A percentile compares a stretch with the other conserved stretches of the same genome.
These are phyloP conservation scores for Hydnum rufescens DNA, from an alignment of 768 basidiomycete species.

Conservation along the genomic window DNA sequence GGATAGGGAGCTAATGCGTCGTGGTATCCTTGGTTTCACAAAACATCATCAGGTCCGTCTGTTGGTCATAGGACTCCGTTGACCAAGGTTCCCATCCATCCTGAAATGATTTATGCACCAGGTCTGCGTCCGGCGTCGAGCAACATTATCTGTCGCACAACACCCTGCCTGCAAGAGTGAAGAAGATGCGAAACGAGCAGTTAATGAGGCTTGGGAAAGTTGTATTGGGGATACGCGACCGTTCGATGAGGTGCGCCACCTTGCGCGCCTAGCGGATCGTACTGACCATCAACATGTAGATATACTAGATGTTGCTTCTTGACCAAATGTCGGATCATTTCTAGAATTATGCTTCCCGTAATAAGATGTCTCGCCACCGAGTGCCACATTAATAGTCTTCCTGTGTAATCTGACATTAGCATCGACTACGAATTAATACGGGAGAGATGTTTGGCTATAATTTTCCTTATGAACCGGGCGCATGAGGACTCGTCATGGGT, in stretches of 20 bases:
- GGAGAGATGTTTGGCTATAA: too few species aligned
- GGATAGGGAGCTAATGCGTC: constrained; percentile 47
- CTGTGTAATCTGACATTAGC: too few species aligned
- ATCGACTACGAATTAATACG: too few species aligned
- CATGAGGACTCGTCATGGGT: too few species aligned
- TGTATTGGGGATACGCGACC: constrained; percentile 91
- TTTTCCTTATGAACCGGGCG: too few species aligned
- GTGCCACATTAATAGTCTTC: too few species aligned
- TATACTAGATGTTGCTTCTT: too few species aligned
- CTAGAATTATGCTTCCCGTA: too few species aligned
- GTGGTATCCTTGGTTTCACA: constrained; percentile 61
- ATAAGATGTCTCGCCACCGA: too few species aligned
- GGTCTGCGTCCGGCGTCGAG: constrained; percentile 81
- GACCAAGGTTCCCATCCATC: constrained; percentile 1
- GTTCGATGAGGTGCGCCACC: constrained; percentile 66
- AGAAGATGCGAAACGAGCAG: constrained; percentile 65
- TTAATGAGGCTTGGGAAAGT: constrained; percentile 94
- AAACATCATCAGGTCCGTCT: constrained; percentile 78
- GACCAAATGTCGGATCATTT: too few species aligned
- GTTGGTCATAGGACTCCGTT: constrained; percentile 7
- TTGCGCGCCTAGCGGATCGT: neutral
- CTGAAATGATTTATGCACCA: constrained; percentile 17
- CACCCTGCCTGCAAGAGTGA: constrained; percentile 56
- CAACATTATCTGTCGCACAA: constrained; percentile 56
- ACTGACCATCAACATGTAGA: neutral